Conservation (phyloP, 2,329 filamentous ascomycete genomes). For the Rhynchosporium secalis region DNA sequence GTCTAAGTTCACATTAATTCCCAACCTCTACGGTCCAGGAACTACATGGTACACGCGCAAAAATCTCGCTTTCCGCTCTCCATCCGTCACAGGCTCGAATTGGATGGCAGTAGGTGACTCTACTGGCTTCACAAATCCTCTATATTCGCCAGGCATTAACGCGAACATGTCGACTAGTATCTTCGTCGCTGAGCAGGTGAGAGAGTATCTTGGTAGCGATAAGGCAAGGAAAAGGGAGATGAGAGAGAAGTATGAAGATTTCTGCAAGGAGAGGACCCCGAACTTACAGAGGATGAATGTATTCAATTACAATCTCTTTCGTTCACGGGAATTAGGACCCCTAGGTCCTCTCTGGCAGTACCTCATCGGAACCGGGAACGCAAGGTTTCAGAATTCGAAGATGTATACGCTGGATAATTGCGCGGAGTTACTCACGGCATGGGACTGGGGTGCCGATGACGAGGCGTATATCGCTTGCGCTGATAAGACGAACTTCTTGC, state of each 20-base stretch:
- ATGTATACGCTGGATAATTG: slow-evolving; percentile 16
- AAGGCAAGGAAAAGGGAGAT: not conserved
- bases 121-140: slow-evolving; percentile 37
- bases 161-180: slow-evolving; percentile 23
- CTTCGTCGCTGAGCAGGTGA: slow-evolving; percentile 23
- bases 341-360: slow-evolving; percentile 34
- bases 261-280: slow-evolving; percentile 24
- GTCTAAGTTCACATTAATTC: slow-evolving; percentile 20
- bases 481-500: slow-evolving; percentile 18
- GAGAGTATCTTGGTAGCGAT: slow-evolving; percentile 13
- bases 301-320: slow-evolving; percentile 33
- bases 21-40: slow-evolving; percentile 30
- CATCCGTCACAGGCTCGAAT: slow-evolving; percentile 31
- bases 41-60: slow-evolving; percentile 36
- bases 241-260: slow-evolving; percentile 25
- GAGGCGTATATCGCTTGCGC: slow-evolving; percentile 25
- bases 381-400: slow-evolving; percentile 18
- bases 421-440: slow-evolving; percentile 26
- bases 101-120: slow-evolving; percentile 39
- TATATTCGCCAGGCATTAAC: slow-evolving; percentile 38
- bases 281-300: slow-evolving; percentile 33
- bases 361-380: slow-evolving; percentile 26
- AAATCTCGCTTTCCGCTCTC: slow-evolving; percentile 27
- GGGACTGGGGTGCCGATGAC: slow-evolving; percentile 29
- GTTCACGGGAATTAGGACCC: slow-evolving; percentile 28